These are phyloP conservation scores for Lodderomyces parapsilosis DNA, from an alignment of 1,139 yeast genomes.

Conservation along the genomic window DNA sequence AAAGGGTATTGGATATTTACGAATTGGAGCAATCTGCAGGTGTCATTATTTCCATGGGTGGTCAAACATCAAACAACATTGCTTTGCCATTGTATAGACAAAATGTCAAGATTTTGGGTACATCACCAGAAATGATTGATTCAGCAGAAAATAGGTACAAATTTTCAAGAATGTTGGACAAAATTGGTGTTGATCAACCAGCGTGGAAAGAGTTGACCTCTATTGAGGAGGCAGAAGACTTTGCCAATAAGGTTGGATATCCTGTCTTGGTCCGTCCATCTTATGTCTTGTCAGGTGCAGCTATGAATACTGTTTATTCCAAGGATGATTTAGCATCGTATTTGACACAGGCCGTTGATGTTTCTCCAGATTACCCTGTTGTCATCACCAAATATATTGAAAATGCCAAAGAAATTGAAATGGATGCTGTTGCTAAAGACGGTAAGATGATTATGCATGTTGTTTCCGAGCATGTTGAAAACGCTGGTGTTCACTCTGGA, in stretches of 20 bases:
- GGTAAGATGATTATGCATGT: slow-evolving; percentile 97
- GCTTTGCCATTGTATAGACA: slow-evolving; percentile 93
- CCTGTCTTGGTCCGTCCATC: slow-evolving; percentile 98
- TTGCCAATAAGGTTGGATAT: slow-evolving; percentile 87
- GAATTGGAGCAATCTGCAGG: slow-evolving; percentile 90
- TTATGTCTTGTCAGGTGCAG: slow-evolving; percentile 97
- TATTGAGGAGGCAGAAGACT: slow-evolving; percentile 86
- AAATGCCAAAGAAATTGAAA: slow-evolving; percentile 96
- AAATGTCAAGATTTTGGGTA: slow-evolving; percentile 93
- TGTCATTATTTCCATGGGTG: slow-evolving; percentile 98
- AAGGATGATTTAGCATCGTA: slow-evolving; percentile 85
- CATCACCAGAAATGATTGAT: slow-evolving; percentile 98
- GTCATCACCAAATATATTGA: slow-evolving; percentile 96
- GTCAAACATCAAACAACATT: slow-evolving; percentile 96
- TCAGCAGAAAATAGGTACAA: slow-evolving; percentile 98
- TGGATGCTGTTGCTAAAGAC: slow-evolving; percentile 97
- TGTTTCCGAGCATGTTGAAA: slow-evolving; percentile 97
- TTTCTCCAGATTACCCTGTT: slow-evolving; percentile 96
- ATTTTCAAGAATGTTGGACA: slow-evolving; percentile 96
- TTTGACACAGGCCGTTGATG: slow-evolving; percentile 92
- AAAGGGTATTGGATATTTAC: slow-evolving; percentile 93
- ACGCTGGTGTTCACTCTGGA: slow-evolving; percentile 99
- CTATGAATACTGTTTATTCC: slow-evolving; percentile 95
- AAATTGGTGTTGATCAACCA: slow-evolving; percentile 97
- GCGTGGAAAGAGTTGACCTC: slow-evolving; percentile 99